A percentile compares a stretch with the other conserved stretches of the same genome.
These are phyloP conservation scores for Populus hybrid DNA, from an alignment of 441 rosid species.

Conservation along the genomic window DNA sequence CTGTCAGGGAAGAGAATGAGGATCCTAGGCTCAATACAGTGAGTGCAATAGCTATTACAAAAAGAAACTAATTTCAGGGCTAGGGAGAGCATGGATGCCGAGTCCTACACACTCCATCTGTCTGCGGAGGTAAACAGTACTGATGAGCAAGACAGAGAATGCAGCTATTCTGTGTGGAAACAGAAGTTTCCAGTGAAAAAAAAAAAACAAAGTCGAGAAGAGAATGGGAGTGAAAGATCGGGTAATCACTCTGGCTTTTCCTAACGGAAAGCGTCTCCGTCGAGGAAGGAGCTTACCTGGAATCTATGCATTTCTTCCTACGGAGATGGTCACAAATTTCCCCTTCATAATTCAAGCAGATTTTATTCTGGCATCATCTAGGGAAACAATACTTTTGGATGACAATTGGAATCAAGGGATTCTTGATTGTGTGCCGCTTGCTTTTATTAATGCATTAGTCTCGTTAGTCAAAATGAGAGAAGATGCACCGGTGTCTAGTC, in stretches of 20 bases:
- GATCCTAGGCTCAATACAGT: conserved; percentile 41
- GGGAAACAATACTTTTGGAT: conserved; percentile 59
- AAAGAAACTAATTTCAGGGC: conserved; percentile 47
- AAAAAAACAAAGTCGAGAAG: conserved; percentile 53
- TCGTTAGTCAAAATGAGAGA: conserved; percentile 46
- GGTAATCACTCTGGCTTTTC: conserved; percentile 75
- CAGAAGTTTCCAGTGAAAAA: conserved; percentile 60
- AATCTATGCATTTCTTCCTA: conserved; percentile 75
- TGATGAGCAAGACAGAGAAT: conserved; percentile 22
- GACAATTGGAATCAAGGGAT: conserved; percentile 76
- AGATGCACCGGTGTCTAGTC: conserved; percentile 47
- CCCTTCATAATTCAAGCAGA: conserved; percentile 75
- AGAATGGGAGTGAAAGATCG: conserved; percentile 66
- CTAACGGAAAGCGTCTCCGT: conserved; percentile 50
- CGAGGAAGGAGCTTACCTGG: conserved; percentile 52
- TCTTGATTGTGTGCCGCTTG: conserved; percentile 51
- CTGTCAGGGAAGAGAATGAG: conserved; percentile 52
- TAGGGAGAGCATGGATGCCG: conserved; percentile 69
- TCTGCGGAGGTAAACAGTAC: conserved; percentile 34
- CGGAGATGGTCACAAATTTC: conserved; percentile 70
- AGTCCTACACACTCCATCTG: conserved; percentile 58
- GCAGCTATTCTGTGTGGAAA: conserved; percentile 69
- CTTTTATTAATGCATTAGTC: conserved; percentile 57
- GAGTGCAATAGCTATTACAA: conserved; percentile 49
- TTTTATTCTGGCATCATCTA: conserved; percentile 61